A percentile compares a stretch with the other conserved stretches of the same genome.
Conservation (phyloP, 495 filamentous ascomycete species). For the Penicillium pulvis region DNA sequence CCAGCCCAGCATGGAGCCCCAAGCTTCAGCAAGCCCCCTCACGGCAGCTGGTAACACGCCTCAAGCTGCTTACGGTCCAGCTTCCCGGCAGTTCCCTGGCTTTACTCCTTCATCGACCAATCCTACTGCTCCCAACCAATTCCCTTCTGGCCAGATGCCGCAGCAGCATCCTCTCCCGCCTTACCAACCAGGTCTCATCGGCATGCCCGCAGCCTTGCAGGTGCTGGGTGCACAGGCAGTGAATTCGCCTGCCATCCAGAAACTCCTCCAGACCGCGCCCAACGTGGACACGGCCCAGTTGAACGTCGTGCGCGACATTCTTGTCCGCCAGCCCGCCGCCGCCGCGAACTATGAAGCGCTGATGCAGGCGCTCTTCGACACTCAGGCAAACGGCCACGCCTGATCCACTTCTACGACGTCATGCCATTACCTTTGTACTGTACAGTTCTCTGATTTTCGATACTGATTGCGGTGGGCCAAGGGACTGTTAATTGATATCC, state of each 20-base stretch:
- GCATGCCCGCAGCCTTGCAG: conserved; percentile 38
- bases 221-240: conserved; percentile 60
- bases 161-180: conserved; percentile 22
- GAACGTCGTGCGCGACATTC: conserved; percentile 61
- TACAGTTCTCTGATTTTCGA: conserved; percentile 17
- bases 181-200: conserved; percentile 22
- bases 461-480: conserved; percentile 6
- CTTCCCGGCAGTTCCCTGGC: conserved; percentile 30
- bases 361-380: conserved; percentile 41
- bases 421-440: conserved; percentile 16
- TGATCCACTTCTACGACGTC: conserved; percentile 17
- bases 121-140: conserved; percentile 29
- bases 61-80: conserved; percentile 32
- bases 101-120: conserved; percentile 13
- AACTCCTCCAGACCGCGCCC: conserved; percentile 66
- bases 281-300: conserved; percentile 64
- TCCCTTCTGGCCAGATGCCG: conserved; percentile 33
- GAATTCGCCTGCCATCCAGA: conserved; percentile 62
- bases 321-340: conserved; percentile 52
- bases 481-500: conserved; percentile 1
- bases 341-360: conserved; percentile 40
- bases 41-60: conserved; percentile 42
- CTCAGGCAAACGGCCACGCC: conserved; percentile 38
- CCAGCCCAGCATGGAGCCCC: conserved; percentile 42
- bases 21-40: conserved; percentile 45